phyloP scores from a whole-genome alignment of 1,284 basidiomycete species.

The Cronartium quercuum region DNA sequence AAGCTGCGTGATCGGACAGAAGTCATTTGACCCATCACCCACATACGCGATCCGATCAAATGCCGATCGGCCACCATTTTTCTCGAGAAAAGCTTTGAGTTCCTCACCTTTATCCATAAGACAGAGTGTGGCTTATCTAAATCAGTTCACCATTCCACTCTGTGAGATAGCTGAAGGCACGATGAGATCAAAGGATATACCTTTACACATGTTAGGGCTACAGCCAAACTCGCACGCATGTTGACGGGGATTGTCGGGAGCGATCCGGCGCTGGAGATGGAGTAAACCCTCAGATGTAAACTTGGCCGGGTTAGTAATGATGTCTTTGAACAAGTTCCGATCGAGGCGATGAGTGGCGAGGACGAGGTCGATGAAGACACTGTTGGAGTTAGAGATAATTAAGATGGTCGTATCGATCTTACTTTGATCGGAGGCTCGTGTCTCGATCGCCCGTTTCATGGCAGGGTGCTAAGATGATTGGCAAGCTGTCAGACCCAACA shows the following conservation, averaged over 20 bases:
- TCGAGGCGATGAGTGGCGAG: constrained; percentile 38
- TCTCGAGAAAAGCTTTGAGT: constrained; percentile 45
- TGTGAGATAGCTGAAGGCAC: not conserved
- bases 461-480: constrained; percentile 37
- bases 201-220: constrained; percentile 50
- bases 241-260: constrained; percentile 40
- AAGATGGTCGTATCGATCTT: constrained; percentile 41
- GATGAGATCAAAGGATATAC: constrained; percentile 20
- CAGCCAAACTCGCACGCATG: constrained; percentile 48
- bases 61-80: not conserved
- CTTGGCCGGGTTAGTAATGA: constrained; percentile 49
- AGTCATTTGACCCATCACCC: constrained; percentile 50
- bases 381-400: constrained; percentile 49
- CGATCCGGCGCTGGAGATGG: constrained; percentile 43
- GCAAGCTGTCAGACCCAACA: not conserved
- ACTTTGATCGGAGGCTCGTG: not conserved
- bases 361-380: constrained; percentile 47
- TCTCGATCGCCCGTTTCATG: constrained; percentile 34
- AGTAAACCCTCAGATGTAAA: constrained; percentile 44
- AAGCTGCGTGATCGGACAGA: constrained; percentile 42
- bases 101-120: constrained; percentile 43
- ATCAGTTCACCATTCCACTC: not conserved
- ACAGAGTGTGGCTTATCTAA: not conserved
- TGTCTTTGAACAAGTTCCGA: constrained; percentile 44
- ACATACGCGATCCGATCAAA: constrained; percentile 49